phyloP scores from a whole-genome alignment of 2,329 filamentous ascomycete species.

The Neurospora sp. region DNA sequence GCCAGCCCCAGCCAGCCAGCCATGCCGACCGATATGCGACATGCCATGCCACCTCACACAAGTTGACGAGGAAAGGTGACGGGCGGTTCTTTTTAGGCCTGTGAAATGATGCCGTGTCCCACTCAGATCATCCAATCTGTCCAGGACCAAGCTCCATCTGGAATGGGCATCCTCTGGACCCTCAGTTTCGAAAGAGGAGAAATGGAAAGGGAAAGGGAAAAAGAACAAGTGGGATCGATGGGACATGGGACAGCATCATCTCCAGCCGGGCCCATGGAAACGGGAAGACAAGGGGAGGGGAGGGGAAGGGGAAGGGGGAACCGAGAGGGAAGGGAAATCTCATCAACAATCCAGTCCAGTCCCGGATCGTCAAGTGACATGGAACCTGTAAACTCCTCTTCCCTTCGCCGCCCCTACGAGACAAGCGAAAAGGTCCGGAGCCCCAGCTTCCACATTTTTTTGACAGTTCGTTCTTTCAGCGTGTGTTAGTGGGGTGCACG shows the following conservation, averaged over 20 bases:
- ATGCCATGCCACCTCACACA: background rate
- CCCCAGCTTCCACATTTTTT: conserved; percentile 1
- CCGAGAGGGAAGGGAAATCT: background rate
- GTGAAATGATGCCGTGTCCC: background rate
- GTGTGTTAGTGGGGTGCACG: conserved; percentile 10
- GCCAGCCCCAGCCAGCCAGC: background rate
- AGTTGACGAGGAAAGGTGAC: background rate
- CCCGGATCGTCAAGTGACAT: background rate
- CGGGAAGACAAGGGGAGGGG: background rate
- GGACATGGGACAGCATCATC: background rate
- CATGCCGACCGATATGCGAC: background rate
- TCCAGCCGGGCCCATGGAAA: background rate
- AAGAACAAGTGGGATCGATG: background rate
- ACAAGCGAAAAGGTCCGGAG: background rate
- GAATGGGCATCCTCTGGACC: background rate
- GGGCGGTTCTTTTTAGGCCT: background rate
- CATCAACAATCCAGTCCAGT: background rate
- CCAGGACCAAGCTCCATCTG: background rate
- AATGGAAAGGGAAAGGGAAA: background rate
- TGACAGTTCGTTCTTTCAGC: background rate
- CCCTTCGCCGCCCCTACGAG: background rate
- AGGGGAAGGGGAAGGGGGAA: background rate
- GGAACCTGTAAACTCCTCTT: background rate
- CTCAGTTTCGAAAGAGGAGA: background rate
- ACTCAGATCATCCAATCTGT: background rate